Base-by-base conservation (phyloP, 768 basidiomycete genomes). In the Amanita pallidorosea region DNA sequence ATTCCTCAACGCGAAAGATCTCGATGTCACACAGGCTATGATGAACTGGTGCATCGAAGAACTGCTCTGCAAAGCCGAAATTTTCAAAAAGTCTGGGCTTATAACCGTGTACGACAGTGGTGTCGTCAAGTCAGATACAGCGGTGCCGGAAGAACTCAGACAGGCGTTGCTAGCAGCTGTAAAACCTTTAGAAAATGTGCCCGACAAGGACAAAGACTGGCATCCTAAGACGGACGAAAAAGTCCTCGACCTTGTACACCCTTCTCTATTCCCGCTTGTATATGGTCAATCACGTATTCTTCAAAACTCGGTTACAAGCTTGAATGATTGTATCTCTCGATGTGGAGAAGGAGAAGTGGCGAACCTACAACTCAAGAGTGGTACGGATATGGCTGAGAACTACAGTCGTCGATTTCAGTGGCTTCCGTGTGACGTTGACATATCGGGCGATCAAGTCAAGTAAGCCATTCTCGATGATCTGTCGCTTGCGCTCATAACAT, bases 71-170 rank as follows among this genome's bases (percentile, higher is more conserved):
- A 60, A 58, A 40, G 56, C 49, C 31, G 8, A 49, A 41, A 61
- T 36, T 3, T 44, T 44, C 27, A 17, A 44, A 25, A 44, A 57
- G 17, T 58, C 54, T 1, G 45, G 49, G 2, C 34, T 35, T 33
- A 18, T 51, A 7, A 44, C 31, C 5, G 49, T 44, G 7, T 51
- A 43, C 44, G 51, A 54, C 25, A 57, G 56, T 3, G 54, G 58
- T 36, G 55, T 59, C n/a, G 57, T 59, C 43, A 59, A 63, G 51
- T 67, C 66, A 7, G 67, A 70, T 54, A 48, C 44, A n/a, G 63
- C 66, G 23, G 53, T 70, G 25, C 53, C 49, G 18, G 15, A 43
- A 23, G 41, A 35, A 4, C 17, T 51, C 23, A 22, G 38, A 17
- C 33, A 40, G 37, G 29, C 45, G 7, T 31, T 46, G 5, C 25